Conservation (phyloP, 192 early-diverging fungal genomes). For the Coemansia sp. region DNA sequence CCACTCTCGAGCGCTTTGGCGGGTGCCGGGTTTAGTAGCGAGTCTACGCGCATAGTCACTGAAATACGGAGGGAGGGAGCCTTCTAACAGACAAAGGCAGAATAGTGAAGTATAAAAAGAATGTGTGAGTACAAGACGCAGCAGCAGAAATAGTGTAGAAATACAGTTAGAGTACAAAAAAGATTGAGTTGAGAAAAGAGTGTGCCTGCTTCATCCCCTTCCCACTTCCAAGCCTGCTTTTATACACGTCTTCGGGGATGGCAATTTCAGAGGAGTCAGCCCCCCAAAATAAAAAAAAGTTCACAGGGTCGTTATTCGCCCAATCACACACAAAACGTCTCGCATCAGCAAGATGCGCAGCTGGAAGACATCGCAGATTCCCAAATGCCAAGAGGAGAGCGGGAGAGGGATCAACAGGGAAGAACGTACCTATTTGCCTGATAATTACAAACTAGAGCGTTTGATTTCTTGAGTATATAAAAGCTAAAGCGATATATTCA, state of each 20-base stretch:
- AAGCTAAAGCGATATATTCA: slow-evolving; percentile 4
- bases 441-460: neutral
- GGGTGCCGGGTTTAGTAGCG: slow-evolving; percentile 18
- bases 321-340: neutral
- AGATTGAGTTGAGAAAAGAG: neutral
- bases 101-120: neutral
- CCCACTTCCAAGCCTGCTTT: neutral
- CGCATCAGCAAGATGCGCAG: neutral
- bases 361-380: neutral
- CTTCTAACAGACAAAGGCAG: neutral
- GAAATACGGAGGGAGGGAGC: neutral
- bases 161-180: slow-evolving; percentile 9
- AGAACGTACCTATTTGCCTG: neutral
- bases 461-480: neutral
- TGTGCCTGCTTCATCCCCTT: neutral
- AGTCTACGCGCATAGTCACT: slow-evolving; percentile 14
- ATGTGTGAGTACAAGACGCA: neutral
- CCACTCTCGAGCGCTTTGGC: neutral
- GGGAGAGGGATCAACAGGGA: neutral
- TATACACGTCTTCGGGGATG: neutral
- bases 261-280: neutral
- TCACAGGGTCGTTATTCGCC: neutral
- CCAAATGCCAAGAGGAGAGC: neutral
- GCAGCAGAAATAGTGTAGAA: neutral
- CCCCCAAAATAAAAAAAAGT: neutral